phyloP scores from a whole-genome alignment of 352 stramenopile species.

The Phytopythium ostracodes region DNA sequence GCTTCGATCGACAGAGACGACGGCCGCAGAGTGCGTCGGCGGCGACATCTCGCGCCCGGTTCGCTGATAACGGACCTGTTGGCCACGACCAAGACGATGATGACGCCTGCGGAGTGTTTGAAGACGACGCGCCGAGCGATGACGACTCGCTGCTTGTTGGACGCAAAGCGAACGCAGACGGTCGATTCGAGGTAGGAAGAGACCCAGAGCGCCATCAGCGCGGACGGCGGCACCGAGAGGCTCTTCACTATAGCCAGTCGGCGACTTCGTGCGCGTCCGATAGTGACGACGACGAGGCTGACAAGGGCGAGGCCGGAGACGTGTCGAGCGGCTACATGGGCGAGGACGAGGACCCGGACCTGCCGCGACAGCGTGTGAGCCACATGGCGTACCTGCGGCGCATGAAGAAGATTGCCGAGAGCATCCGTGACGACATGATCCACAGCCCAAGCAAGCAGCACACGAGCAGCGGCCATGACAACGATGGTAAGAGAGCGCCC shows the following conservation, averaged over 20 bases:
- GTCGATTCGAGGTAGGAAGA: background rate
- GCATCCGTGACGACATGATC: slow-evolving; percentile 50
- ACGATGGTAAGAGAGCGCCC: background rate
- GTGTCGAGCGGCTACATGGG: slow-evolving; percentile 16
- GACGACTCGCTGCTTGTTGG: too few relatives aligned
- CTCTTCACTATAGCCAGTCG: slow-evolving; percentile 24
- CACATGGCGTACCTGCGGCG: slow-evolving; percentile 69
- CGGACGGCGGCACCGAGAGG: slow-evolving; percentile 21
- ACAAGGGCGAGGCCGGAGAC: slow-evolving; percentile 10
- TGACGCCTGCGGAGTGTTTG: slow-evolving; percentile 32
- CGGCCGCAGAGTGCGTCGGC: slow-evolving; percentile 39
- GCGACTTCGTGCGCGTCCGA: background rate
- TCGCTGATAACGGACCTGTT: background rate
- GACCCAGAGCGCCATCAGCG: background rate
- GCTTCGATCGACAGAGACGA: background rate
- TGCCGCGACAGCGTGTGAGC: slow-evolving; percentile 49
- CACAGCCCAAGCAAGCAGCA: background rate
- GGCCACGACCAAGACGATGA: slow-evolving; percentile 24
- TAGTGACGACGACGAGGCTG: slow-evolving; percentile 5
- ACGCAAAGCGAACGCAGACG: background rate
- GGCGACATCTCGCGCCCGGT: background rate
- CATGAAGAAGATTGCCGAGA: slow-evolving; percentile 66
- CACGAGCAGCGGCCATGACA: background rate
- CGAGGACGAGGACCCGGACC: slow-evolving; percentile 32
- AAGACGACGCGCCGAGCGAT: slow-evolving; percentile 36